Percentiles rank a stretch among this genome's conserved stretches.
Evolutionary conservation across 305 asterid genomes (phyloP).

Genomic region (Plantago lanceolata): DNA sequence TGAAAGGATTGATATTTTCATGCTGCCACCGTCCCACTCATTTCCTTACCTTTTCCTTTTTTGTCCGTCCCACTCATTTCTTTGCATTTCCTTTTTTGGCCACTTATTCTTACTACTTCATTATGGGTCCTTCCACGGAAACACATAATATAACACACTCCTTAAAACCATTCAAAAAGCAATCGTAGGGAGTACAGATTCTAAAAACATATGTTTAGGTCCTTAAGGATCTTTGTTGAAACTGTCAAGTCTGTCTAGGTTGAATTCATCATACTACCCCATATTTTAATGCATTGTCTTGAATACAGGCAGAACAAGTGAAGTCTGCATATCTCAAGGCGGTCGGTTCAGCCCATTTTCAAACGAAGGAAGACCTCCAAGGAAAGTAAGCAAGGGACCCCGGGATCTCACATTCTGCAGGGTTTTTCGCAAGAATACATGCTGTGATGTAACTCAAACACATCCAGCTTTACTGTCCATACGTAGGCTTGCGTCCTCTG

Average conservation of each 20-base stretch:
- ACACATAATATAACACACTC: too few relatives aligned
- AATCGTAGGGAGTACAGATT: too few relatives aligned
- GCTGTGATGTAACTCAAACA: constrained; percentile 86
- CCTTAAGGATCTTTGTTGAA: constrained; percentile 1
- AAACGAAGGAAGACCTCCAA: constrained; percentile 77
- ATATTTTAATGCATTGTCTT: constrained; percentile 11
- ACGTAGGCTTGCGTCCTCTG: constrained; percentile 78
- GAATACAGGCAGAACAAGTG: constrained; percentile 58
- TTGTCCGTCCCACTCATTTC: too few relatives aligned
- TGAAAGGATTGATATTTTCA: too few relatives aligned
- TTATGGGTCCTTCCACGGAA: too few relatives aligned
- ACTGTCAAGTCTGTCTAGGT: constrained; percentile 3
- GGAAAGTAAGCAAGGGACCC: constrained; percentile 71
- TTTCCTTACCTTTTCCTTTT: too few relatives aligned
- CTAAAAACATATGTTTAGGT: too few relatives aligned
- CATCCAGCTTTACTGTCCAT: constrained; percentile 80
- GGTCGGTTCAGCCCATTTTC: constrained; percentile 78
- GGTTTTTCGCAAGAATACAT: constrained; percentile 74
- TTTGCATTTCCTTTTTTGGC: too few relatives aligned
- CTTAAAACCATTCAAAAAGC: too few relatives aligned
- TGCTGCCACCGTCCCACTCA: too few relatives aligned
- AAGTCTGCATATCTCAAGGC: constrained; percentile 81
- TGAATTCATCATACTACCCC: constrained; percentile 5
- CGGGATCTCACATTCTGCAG: constrained; percentile 84
- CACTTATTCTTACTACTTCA: too few relatives aligned